Percentiles rank a stretch among this genome's conserved stretches.
These are phyloP conservation scores for Colletotrichum agaves DNA, from an alignment of 2,329 filamentous ascomycete species.

Conservation along the genomic window DNA sequence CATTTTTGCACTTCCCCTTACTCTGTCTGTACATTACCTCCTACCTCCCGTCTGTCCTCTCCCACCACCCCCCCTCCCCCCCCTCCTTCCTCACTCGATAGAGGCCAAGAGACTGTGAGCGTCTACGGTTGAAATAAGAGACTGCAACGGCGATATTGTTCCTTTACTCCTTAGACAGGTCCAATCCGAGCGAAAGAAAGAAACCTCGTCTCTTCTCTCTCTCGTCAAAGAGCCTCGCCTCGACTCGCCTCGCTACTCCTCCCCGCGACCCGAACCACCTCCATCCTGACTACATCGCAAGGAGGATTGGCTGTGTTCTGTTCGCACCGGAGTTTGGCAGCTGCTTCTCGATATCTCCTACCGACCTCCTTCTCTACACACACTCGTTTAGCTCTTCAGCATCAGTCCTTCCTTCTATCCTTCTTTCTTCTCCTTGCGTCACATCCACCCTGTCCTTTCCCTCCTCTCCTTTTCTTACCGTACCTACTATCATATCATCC, in stretches of 20 bases:
- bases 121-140: slow-evolving; percentile 26
- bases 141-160: slow-evolving; percentile 18
- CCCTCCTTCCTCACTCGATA: slow-evolving; percentile 25
- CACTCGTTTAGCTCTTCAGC: slow-evolving; percentile 37
- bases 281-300: slow-evolving; percentile 11
- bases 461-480: slow-evolving; percentile 18
- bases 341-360: slow-evolving; percentile 34
- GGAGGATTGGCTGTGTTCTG: slow-evolving; percentile 31
- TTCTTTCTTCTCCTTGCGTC: slow-evolving; percentile 26
- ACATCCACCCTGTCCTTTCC: slow-evolving; percentile 22
- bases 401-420: slow-evolving; percentile 27
- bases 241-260: slow-evolving; percentile 20
- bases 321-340: slow-evolving; percentile 18
- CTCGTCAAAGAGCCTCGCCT: slow-evolving; percentile 15
- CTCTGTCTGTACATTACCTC: slow-evolving; percentile 28
- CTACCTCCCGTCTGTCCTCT: slow-evolving; percentile 19
- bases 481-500: slow-evolving; percentile 16
- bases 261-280: slow-evolving; percentile 22
- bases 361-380: slow-evolving; percentile 36
- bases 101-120: slow-evolving; percentile 34
- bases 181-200: not conserved
- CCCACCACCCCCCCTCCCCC: not conserved
- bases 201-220: not conserved
- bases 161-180: slow-evolving; percentile 6
- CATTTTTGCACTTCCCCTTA: slow-evolving; percentile 39